Evolutionary conservation across 345 rosid genomes (phyloP).

Genomic region (Litchi chinensis): DNA sequence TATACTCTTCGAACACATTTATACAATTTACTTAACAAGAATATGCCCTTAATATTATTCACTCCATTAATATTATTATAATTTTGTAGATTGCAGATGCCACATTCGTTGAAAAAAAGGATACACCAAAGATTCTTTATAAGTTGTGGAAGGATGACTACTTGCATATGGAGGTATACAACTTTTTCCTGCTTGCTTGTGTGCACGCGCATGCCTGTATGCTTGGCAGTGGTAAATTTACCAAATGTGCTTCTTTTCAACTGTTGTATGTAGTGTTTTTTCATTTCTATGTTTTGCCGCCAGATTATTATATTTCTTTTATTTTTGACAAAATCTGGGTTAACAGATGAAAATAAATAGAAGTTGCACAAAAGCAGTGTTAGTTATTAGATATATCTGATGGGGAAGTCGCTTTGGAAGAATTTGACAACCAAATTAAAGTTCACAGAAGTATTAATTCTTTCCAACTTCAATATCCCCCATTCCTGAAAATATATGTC

Average conservation of each 20-base stretch:
- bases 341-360: background rate
- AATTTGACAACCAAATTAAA: background rate
- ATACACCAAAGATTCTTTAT: slow-evolving; percentile 55
- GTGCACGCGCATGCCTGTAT: background rate
- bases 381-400: background rate
- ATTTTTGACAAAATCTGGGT: background rate
- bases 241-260: slow-evolving; percentile 1
- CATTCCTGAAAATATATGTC: too few species aligned
- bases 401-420: background rate
- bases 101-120: slow-evolving; percentile 69
- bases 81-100: slow-evolving; percentile 61
- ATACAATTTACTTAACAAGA: background rate
- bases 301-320: background rate
- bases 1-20: background rate
- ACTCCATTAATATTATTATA: slow-evolving; percentile 10
- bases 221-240: background rate
- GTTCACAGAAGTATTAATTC: background rate
- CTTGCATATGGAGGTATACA: slow-evolving; percentile 81
- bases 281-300: background rate
- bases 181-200: background rate
- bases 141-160: slow-evolving; percentile 83
- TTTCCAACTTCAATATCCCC: background rate
- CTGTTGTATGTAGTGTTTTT: background rate
- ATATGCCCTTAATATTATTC: background rate
- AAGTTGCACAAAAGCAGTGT: background rate